A percentile compares a stretch with the other conserved stretches of the same genome.
Evolutionary conservation across 108 stramenopile species (phyloP).

Genomic region (Skeletonema grethae): DNA sequence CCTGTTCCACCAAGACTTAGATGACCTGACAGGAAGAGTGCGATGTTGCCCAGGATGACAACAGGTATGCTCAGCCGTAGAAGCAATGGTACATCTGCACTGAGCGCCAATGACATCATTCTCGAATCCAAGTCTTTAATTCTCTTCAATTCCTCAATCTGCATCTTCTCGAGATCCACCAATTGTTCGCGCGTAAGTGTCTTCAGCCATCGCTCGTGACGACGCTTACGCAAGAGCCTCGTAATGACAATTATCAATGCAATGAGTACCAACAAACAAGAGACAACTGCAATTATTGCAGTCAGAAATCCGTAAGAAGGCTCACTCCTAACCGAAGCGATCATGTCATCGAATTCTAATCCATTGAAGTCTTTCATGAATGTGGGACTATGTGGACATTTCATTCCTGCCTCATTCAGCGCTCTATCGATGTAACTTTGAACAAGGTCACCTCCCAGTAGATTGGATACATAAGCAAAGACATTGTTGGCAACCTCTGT

Average conservation of each 20-base stretch:
- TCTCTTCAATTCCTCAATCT: slow-evolving; percentile 22
- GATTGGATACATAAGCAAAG: slow-evolving; percentile 45
- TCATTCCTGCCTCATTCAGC: slow-evolving; percentile 55
- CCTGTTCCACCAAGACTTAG: slow-evolving; percentile 63
- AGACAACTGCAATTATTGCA: slow-evolving; percentile 38
- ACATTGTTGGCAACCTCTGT: slow-evolving; percentile 56
- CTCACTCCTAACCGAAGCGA: slow-evolving; percentile 19
- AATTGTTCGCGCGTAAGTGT: slow-evolving; percentile 43
- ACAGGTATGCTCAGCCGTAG: slow-evolving; percentile 61
- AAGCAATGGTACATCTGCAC: slow-evolving; percentile 49
- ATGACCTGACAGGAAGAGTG: slow-evolving; percentile 77
- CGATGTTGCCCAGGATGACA: slow-evolving; percentile 72
- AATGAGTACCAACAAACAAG: slow-evolving; percentile 23
- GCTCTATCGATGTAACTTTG: slow-evolving; percentile 65
- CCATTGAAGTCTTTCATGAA: slow-evolving; percentile 48
- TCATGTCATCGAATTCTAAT: slow-evolving; percentile 43
- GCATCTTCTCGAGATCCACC: slow-evolving; percentile 22
- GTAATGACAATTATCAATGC: slow-evolving; percentile 24
- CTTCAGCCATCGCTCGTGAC: slow-evolving; percentile 60
- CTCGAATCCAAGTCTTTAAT: slow-evolving; percentile 48
- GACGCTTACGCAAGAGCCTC: slow-evolving; percentile 42
- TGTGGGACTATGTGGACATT: slow-evolving; percentile 63
- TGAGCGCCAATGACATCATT: slow-evolving; percentile 59
- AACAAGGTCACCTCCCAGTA: slow-evolving; percentile 62
- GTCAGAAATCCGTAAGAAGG: slow-evolving; percentile 50